Percentiles rank a stretch among this genome's conserved stretches.
These are phyloP conservation scores for Eimeria necatrix DNA, from an alignment of 169 alveolate species.

Conservation along the genomic window DNA sequence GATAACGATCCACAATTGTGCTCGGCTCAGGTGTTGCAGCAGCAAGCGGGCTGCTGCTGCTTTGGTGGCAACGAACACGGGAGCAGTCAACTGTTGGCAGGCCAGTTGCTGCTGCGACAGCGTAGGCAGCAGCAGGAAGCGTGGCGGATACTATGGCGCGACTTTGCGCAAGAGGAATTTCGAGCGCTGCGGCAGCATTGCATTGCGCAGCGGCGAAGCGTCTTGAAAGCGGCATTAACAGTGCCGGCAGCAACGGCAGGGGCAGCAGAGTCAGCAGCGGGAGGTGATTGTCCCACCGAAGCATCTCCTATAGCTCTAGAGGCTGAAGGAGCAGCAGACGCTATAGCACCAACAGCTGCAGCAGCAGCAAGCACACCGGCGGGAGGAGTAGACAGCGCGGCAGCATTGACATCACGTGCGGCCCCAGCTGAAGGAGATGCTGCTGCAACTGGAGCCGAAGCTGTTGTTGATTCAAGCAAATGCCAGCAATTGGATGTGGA, in stretches of 20 bases:
- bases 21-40: background rate
- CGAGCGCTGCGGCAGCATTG: slow-evolving; percentile 18
- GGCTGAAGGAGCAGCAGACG: slow-evolving; percentile 20
- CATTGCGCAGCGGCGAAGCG: background rate
- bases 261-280: background rate
- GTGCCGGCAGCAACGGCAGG: background rate
- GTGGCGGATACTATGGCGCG: background rate
- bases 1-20: background rate
- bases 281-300: background rate
- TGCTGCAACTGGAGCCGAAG: background rate
- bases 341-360: slow-evolving; percentile 12
- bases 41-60: background rate
- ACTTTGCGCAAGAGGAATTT: background rate
- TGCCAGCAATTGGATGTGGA: background rate
- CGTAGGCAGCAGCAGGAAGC: background rate
- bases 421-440: slow-evolving; percentile 1
- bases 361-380: background rate
- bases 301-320: background rate
- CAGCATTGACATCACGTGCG: background rate
- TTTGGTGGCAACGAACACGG: background rate
- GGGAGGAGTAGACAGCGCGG: background rate
- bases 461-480: background rate
- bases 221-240: background rate
- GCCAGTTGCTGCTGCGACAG: slow-evolving; percentile 43
- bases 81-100: background rate